phyloP scores from a whole-genome alignment of 305 asterid genomes.

The Coffea humblotiana region DNA sequence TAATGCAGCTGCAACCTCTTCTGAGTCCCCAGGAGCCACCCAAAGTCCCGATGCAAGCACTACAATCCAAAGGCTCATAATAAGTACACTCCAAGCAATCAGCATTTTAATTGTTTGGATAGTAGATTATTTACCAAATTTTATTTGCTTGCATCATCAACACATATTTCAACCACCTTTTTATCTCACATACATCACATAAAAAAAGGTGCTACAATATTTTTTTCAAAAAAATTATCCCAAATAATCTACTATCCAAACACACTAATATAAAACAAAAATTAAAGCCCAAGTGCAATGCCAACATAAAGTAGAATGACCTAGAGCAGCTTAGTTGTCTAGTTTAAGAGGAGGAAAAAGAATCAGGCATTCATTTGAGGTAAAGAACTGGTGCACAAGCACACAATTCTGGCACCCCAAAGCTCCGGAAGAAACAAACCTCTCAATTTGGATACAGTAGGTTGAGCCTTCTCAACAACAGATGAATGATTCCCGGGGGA shows the following conservation, averaged over 20 bases:
- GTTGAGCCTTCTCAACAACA: slow-evolving; percentile 78
- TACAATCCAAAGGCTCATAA: slow-evolving; percentile 28
- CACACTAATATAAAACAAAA: not conserved
- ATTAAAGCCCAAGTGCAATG: not conserved
- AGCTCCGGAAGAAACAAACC: slow-evolving; percentile 39
- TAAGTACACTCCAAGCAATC: not conserved
- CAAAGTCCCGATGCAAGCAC: slow-evolving; percentile 97
- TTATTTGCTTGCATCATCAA: no score
- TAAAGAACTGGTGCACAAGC: not conserved
- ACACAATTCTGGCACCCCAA: not conserved
- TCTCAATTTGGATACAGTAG: slow-evolving; percentile 76
- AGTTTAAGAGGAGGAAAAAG: not conserved
- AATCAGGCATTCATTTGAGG: not conserved
- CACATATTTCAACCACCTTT: no score
- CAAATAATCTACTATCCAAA: no score
- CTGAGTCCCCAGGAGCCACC: slow-evolving; percentile 99
- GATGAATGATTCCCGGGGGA: slow-evolving; percentile 89
- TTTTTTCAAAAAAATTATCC: no score
- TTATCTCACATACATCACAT: no score
- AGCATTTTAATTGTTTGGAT: not conserved
- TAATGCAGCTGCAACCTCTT: slow-evolving; percentile 92
- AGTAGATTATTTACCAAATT: no score
- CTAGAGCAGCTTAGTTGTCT: not conserved
- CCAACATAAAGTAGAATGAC: not conserved
- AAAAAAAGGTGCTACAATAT: no score